phyloP scores from a whole-genome alignment of 352 stramenopile species.

The Globisporangium cylindrosporum region DNA sequence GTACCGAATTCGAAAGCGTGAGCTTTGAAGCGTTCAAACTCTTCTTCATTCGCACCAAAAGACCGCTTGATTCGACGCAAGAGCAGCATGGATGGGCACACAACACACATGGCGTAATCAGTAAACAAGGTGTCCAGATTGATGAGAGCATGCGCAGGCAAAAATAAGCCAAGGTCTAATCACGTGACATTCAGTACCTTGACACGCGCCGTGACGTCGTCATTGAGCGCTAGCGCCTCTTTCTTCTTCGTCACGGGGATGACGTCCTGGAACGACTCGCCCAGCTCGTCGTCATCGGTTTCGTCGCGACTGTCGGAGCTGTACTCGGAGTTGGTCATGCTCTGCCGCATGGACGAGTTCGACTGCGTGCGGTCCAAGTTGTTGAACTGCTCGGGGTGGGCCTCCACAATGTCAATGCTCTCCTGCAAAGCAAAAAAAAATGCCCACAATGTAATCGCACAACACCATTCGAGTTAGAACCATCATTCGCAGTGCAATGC shows the following conservation, averaged over 20 bases:
- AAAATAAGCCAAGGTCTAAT: background rate
- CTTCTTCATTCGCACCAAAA: conserved; percentile 47
- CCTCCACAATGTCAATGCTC: conserved; percentile 44
- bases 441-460: background rate
- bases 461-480: background rate
- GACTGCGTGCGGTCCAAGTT: conserved; percentile 35
- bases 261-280: conserved; percentile 64
- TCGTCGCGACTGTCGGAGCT: conserved; percentile 52
- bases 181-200: conserved; percentile 21
- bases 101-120: background rate
- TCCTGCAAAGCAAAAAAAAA: conserved; percentile 22
- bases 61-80: conserved; percentile 14
- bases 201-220: conserved; percentile 71
- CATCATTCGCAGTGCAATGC: background rate
- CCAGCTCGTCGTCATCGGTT: conserved; percentile 43
- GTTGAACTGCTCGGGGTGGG: conserved; percentile 39
- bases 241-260: conserved; percentile 75
- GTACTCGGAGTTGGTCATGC: conserved; percentile 35
- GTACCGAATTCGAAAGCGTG: conserved; percentile 76
- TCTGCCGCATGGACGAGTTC: conserved; percentile 36
- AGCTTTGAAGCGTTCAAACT: conserved; percentile 79
- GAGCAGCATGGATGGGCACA: background rate
- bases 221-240: conserved; percentile 68
- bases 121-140: background rate
- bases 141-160: background rate